Evolutionary conservation across 495 filamentous ascomycete species (phyloP).

Genomic region (Aspergillus carlsbadensis): DNA sequence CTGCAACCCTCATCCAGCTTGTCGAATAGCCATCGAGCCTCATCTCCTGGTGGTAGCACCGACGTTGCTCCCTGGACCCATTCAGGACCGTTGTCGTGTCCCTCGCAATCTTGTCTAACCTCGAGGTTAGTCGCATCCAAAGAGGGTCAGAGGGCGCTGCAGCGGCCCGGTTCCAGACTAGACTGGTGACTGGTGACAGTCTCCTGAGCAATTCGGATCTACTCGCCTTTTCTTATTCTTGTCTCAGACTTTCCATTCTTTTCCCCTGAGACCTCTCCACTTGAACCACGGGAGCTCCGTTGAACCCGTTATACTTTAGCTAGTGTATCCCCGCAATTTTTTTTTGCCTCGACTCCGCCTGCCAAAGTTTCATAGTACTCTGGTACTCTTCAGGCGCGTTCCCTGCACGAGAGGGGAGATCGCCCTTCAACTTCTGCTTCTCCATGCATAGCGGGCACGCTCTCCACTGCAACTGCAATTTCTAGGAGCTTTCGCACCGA

Average conservation of each 20-base stretch:
- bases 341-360: background rate
- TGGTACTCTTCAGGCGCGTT: background rate
- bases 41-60: background rate
- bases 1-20: background rate
- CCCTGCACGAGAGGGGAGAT: background rate
- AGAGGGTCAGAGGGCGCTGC: conserved; percentile 11
- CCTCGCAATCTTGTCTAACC: conserved; percentile 9
- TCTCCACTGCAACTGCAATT: background rate
- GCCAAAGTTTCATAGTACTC: background rate
- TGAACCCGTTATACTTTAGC: background rate
- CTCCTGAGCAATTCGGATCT: conserved; percentile 1
- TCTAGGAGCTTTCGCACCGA: background rate
- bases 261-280: background rate
- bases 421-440: background rate
- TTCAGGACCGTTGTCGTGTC: conserved; percentile 9
- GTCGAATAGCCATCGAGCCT: background rate
- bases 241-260: background rate
- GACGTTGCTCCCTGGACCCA: conserved; percentile 4
- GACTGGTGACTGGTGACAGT: conserved; percentile 13
- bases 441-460: background rate
- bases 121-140: conserved; percentile 9
- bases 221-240: background rate
- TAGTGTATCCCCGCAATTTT: background rate
- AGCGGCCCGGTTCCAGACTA: conserved; percentile 8
- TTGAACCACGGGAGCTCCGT: background rate